Evolutionary conservation across 2,329 filamentous ascomycete genomes (phyloP).

Genomic region (Alternaria brassicicola): DNA sequence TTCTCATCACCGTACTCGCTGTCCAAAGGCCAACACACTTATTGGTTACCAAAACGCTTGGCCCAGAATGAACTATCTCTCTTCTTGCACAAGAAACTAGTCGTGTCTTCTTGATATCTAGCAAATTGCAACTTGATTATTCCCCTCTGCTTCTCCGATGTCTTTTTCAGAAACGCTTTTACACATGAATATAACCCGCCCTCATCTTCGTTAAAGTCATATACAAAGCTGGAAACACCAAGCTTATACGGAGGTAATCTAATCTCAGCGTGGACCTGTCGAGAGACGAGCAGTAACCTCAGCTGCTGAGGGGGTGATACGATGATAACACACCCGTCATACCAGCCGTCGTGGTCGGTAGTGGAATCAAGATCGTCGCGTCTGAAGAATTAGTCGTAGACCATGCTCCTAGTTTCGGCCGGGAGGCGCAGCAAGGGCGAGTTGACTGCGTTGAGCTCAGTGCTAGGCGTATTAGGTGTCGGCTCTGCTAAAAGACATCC

Average conservation of each 20-base stretch:
- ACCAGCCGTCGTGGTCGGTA: no score
- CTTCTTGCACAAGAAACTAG: no score
- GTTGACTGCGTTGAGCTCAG: neutral
- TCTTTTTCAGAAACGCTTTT: neutral
- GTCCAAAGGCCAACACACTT: neutral
- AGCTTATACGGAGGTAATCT: neutral
- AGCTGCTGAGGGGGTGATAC: no score
- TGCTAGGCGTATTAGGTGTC: neutral
- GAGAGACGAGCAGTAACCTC: neutral
- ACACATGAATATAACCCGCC: no score
- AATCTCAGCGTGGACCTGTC: neutral
- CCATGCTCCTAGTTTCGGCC: neutral
- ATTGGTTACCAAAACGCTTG: no score
- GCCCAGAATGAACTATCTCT: no score
- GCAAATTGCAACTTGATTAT: no score
- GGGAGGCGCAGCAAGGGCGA: neutral
- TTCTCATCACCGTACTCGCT: neutral
- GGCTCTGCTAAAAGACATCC: no score
- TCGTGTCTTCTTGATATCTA: no score
- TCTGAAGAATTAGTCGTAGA: neutral
- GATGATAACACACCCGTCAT: no score
- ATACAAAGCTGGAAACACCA: accelerated
- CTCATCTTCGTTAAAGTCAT: no score
- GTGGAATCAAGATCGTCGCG: no score
- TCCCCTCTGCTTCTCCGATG: neutral